These are phyloP conservation scores for Dictyophora rubrovolvata DNA, from an alignment of 768 basidiomycete genomes.

Conservation along the genomic window DNA sequence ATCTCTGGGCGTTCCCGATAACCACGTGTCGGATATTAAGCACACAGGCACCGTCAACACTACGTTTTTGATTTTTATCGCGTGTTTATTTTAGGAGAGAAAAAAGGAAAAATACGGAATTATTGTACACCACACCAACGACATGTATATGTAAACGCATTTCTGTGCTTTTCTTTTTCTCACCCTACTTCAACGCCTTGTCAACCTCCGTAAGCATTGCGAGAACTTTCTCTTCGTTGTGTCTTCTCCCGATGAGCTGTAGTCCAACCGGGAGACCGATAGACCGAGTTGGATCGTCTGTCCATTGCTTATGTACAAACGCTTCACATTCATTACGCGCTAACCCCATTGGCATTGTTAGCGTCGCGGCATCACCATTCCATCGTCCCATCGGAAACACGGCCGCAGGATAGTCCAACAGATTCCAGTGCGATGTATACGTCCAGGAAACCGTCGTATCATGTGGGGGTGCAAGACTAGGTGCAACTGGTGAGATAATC, in stretches of 20 bases:
- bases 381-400: constrained; percentile 37
- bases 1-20: background rate
- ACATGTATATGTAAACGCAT: background rate
- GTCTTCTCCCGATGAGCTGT: constrained; percentile 41
- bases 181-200: constrained; percentile 8
- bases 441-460: constrained; percentile 39
- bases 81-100: background rate
- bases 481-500: constrained; percentile 36
- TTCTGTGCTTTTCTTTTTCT: background rate
- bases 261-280: constrained; percentile 27
- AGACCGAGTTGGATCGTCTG: constrained; percentile 30
- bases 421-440: constrained; percentile 44
- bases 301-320: constrained; percentile 30
- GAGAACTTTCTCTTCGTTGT: constrained; percentile 40
- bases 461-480: constrained; percentile 39
- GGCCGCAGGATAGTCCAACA: constrained; percentile 37
- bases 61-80: background rate
- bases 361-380: constrained; percentile 16
- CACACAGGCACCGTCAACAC: background rate
- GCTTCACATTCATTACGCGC: constrained; percentile 29
- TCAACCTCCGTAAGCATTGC: constrained; percentile 35
- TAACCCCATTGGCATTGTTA: constrained; percentile 11
- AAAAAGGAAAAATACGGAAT: background rate
- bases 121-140: background rate
- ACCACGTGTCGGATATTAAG: background rate